phyloP scores from a whole-genome alignment of 1,139 yeast genomes.

The Yamadazyma taylorii region DNA sequence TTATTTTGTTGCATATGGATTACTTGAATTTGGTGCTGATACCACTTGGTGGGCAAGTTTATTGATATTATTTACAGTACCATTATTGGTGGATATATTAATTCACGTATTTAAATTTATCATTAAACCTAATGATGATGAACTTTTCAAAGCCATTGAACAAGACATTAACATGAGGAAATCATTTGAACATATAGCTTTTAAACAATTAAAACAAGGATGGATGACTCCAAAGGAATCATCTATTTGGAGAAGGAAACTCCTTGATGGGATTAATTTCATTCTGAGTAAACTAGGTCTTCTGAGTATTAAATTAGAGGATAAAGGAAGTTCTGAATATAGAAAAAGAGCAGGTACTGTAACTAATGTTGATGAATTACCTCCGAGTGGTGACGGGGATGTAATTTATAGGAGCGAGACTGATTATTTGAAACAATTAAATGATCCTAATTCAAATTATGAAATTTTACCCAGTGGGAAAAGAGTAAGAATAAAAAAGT shows the following conservation, averaged over 20 bases:
- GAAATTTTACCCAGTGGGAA: conserved; percentile 76
- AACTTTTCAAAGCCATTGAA: conserved; percentile 75
- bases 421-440: conserved; percentile 13
- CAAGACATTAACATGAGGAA: conserved; percentile 65
- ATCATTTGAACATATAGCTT: conserved; percentile 71
- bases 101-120: conserved; percentile 56
- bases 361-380: conserved; percentile 43
- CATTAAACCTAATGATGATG: conserved; percentile 72
- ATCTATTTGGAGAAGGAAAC: conserved; percentile 21
- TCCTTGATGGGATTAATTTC: conserved; percentile 5
- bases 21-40: conserved; percentile 76
- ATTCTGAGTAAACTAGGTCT: conserved; percentile 9
- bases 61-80: conserved; percentile 53
- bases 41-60: conserved; percentile 83
- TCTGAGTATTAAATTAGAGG: conserved; percentile 11
- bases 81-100: conserved; percentile 65
- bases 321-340: conserved; percentile 27
- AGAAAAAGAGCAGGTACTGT: conserved; percentile 55
- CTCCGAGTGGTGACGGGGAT: conserved; percentile 51
- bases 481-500: conserved; percentile 43
- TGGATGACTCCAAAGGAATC: conserved; percentile 65
- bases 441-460: conserved; percentile 23
- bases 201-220: conserved; percentile 71
- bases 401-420: conserved; percentile 29
- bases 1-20: conserved; percentile 71